Evolutionary conservation across 768 basidiomycete species (phyloP), one percentile per base, ranked within the genome.

Genomic region (Phanerodontia chrysosporium): DNA sequence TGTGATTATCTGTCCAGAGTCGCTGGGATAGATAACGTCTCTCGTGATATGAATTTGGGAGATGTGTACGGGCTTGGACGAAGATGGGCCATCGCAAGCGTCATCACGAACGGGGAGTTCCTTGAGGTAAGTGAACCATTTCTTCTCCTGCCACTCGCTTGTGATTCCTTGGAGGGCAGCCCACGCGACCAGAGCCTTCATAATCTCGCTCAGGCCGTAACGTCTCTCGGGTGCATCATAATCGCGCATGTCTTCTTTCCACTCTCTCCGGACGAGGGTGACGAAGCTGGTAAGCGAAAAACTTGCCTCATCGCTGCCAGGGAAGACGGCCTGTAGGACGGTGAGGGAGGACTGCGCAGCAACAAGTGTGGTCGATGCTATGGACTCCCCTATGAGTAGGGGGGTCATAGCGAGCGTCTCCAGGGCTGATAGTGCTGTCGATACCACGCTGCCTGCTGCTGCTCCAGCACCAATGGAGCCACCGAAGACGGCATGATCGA

Each of bases 251-350:
- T 83, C 81, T 39, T 83, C 76, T 60, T 78, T 77, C 86, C 89
- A 89, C 74, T 94, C 91, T 39, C 86, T 77, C 54, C 83, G 83
- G n/a, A 93, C 89, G 30, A 94, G 83, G 30, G 78, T 80, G 56
- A 93, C 86, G 71, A 93, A 92, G 10, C 89, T 85, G 9, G 83
- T 85, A 7, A 94, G 75, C 1, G 90, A 91, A 70, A 92, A 92
- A 18, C 88, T 86, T 1, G 90, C 86, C 61, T 92, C 91, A 65
- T 84, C 86, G 65, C 83, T 85, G 3, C 86, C 86, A 2, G 87
- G 86, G 68, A 90, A 88, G 62, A 90, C 83, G 42, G 81, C 77
- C 10, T 86, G 81, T 42, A 92, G 81, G 46, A 85, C 78, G 65
- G 90, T 89, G 62, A 92, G 83, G 25, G 90, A 89, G 62, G 83